Evolutionary conservation across 768 basidiomycete genomes (phyloP), one percentile per base, ranked within the genome.

Genomic region (Pleurotus tuber-regium): DNA sequence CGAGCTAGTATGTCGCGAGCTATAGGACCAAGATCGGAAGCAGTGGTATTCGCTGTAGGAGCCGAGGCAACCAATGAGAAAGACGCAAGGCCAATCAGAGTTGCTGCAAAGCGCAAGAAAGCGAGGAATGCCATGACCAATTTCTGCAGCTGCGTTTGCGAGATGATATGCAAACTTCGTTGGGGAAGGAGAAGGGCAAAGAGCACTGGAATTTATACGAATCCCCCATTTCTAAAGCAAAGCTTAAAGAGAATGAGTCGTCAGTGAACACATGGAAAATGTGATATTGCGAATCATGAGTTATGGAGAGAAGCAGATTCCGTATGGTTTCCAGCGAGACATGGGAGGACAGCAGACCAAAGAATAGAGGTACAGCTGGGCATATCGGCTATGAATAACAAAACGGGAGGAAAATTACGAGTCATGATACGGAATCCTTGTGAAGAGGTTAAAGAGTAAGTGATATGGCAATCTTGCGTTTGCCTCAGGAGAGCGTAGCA

Each of bases 1-100:
- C 67, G 67, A 47, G 66, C 60, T 43, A 71, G 39, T 43, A 74
- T 63, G 31, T 68, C 55, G 33, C 66, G 58, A 4, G 61, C 64
- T 26, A 14, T 50, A 16, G 49, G 35, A 26, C 26, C 30, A 4
- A 50, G 39, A 23, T 23, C 42, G 25, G 23, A 7, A 5, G n/a
- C 23, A 9, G 35, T 50, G 16, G 23, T 36, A 39, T 39, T 39
- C 5, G 21, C 10, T 18, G 36, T 9, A 14, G 38, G 36, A 29
- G 18, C 29, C 4, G 49, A 19, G 26, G 36, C 24, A 41, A 21
- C 36, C 21, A 33, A 6, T 4, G 33, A 16, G 4, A 40, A n/a
- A 25, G 4, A 19, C 1, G 49, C 23, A 19, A 50, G 19, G 3
- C 4, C 30, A n/a, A 49, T 12, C 5, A 35, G 18, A 1, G 33